Percentiles rank a stretch among this genome's conserved stretches.
phyloP scores from a whole-genome alignment of 78 protist genomes.

The Pigoraptor vietnamica region DNA sequence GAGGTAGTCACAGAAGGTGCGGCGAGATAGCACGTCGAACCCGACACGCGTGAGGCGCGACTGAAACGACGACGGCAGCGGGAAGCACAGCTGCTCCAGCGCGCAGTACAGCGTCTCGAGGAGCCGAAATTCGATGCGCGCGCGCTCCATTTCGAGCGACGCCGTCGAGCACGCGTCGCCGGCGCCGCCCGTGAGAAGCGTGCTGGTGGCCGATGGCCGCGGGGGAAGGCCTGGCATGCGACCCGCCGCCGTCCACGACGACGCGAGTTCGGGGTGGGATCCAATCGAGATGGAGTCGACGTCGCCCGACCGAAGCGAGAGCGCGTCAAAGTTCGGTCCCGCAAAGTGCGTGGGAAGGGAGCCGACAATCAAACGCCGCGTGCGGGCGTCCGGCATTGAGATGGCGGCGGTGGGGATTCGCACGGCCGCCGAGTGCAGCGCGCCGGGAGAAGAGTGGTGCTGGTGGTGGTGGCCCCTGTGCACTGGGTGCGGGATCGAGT shows the following conservation, averaged over 20 bases:
- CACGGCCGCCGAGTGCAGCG: not conserved
- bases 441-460: not conserved
- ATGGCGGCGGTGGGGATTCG: not conserved
- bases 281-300: not conserved
- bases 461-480: not conserved
- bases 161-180: not conserved
- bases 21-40: not conserved
- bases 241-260: not conserved
- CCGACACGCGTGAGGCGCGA: not conserved
- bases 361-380: not conserved
- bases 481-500: not conserved
- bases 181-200: not conserved
- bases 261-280: not conserved
- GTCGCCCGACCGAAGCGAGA: not conserved
- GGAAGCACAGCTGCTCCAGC: not conserved
- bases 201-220: too few relatives aligned
- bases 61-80: not conserved
- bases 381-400: not conserved
- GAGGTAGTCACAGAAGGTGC: not conserved
- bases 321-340: not conserved
- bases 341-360: not conserved
- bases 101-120: not conserved
- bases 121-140: not conserved
- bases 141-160: not conserved
- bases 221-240: not conserved